Percentiles rank a stretch among this genome's conserved stretches.
phyloP scores from a whole-genome alignment of 1,139 yeast species.

The Meyerozyma guilliermondii region DNA sequence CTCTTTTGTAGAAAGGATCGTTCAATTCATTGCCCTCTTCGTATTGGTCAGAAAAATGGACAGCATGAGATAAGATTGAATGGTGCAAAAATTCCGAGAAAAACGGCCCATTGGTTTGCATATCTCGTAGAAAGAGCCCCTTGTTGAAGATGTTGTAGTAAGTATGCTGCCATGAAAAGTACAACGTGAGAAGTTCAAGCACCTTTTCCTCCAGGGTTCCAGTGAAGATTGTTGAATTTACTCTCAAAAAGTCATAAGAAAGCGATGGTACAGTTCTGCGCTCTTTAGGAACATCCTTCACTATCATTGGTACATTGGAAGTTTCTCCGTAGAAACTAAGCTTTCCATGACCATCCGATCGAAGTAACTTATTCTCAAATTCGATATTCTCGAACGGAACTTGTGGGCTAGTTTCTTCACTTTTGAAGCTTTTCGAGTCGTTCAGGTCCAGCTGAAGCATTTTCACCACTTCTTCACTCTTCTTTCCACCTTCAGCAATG shows the following conservation, averaged over 20 bases:
- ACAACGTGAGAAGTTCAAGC: conserved; percentile 7
- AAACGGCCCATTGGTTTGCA: conserved; percentile 8
- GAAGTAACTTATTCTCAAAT: conserved; percentile 1
- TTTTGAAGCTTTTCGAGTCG: not conserved
- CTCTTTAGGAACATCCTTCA: not conserved
- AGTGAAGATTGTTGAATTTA: conserved; percentile 1
- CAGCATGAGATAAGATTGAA: conserved; percentile 8
- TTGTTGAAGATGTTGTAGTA: conserved; percentile 9
- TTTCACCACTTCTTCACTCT: not conserved
- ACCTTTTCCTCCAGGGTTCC: conserved; percentile 6
- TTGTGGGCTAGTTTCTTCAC: not conserved
- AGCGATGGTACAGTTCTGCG: not conserved
- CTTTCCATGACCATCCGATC: conserved; percentile 5
- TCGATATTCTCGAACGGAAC: not conserved
- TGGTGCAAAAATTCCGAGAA: conserved; percentile 8
- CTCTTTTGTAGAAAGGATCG: conserved; percentile 6
- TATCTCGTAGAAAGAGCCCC: conserved; percentile 9
- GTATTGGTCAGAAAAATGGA: conserved; percentile 6
- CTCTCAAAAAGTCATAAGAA: not conserved
- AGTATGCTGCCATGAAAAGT: conserved; percentile 11
- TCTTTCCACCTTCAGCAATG: conserved; percentile 2
- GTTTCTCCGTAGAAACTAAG: conserved; percentile 10
- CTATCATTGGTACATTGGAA: conserved; percentile 8
- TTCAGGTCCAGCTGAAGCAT: not conserved
- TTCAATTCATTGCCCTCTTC: conserved; percentile 5